phyloP scores from a whole-genome alignment of 1,284 basidiomycete genomes.

The Neonothopanus nambi region DNA sequence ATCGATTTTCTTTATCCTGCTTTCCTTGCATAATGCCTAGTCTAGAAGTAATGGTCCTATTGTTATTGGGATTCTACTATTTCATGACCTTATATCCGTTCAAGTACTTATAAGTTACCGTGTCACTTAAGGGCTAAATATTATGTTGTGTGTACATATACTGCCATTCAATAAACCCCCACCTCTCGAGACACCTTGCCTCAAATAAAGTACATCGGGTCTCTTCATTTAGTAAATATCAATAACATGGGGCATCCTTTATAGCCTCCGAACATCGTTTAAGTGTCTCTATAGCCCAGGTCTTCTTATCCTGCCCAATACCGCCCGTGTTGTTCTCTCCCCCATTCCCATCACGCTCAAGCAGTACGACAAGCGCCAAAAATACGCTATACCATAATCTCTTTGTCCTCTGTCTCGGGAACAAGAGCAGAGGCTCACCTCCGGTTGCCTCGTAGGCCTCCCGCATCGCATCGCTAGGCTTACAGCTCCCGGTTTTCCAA shows the following conservation, averaged over 20 bases:
- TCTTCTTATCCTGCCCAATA: constrained; percentile 27
- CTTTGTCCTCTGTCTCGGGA: constrained; percentile 64
- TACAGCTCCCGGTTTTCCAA: constrained; percentile 32
- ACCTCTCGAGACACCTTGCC: no score
- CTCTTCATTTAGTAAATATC: background rate
- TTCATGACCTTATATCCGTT: no score
- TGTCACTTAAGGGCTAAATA: no score
- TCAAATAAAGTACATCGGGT: background rate
- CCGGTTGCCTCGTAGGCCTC: constrained; percentile 58
- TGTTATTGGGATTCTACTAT: no score
- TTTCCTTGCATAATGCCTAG: no score
- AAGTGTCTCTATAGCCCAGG: constrained; percentile 46
- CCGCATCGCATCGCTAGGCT: constrained; percentile 30
- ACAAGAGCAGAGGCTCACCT: constrained; percentile 46
- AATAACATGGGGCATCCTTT: constrained; percentile 50
- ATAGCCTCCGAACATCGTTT: constrained; percentile 38
- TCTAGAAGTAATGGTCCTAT: no score
- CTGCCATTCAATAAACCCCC: no score
- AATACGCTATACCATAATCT: constrained; percentile 73
- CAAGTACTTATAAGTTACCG: no score
- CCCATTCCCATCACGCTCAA: constrained; percentile 29
- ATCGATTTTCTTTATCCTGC: no score
- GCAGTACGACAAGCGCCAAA: constrained; percentile 52
- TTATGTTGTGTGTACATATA: no score
- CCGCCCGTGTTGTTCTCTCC: background rate